Evolutionary conservation across 148 eudicot species (phyloP).

Genomic region (Rhododendron williamsianum): DNA sequence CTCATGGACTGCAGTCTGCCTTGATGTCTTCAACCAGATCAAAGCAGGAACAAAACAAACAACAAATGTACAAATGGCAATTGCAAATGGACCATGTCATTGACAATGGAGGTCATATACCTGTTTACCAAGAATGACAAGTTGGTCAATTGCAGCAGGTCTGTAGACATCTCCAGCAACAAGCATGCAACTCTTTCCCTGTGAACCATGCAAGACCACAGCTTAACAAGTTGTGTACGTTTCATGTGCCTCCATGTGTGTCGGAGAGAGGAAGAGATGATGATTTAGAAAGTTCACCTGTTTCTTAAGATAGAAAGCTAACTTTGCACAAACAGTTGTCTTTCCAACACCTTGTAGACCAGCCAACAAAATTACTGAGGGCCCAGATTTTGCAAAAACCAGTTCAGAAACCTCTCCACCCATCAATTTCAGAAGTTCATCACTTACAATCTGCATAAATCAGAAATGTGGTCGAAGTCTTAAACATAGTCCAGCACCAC

Average conservation of each 20-base stretch:
- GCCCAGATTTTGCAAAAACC: slow-evolving; percentile 72
- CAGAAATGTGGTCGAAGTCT: background rate
- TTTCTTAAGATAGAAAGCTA: slow-evolving; percentile 89
- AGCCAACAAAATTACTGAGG: slow-evolving; percentile 85
- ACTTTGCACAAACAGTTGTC: slow-evolving; percentile 92
- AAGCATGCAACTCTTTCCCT: slow-evolving; percentile 98
- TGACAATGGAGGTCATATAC: slow-evolving; percentile 25
- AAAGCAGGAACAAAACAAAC: background rate
- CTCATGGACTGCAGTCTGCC: background rate
- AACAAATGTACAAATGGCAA: background rate
- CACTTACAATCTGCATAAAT: slow-evolving; percentile 71
- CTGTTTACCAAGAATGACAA: slow-evolving; percentile 84
- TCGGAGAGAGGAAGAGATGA: slow-evolving; percentile 2
- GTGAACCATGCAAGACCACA: slow-evolving; percentile 11
- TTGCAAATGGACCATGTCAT: background rate
- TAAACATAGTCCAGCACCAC: background rate
- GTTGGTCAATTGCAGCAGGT: slow-evolving; percentile 98
- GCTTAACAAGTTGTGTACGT: background rate
- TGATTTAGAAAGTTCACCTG: slow-evolving; percentile 43
- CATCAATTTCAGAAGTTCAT: slow-evolving; percentile 89
- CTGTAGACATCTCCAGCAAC: slow-evolving; percentile 98
- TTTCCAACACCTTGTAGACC: slow-evolving; percentile 99
- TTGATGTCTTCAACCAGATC: background rate
- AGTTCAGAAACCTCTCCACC: slow-evolving; percentile 96
- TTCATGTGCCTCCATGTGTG: background rate